These are phyloP conservation scores for Oenanthe sinensis DNA, from an alignment of 129 eudicot species.

Conservation along the genomic window DNA sequence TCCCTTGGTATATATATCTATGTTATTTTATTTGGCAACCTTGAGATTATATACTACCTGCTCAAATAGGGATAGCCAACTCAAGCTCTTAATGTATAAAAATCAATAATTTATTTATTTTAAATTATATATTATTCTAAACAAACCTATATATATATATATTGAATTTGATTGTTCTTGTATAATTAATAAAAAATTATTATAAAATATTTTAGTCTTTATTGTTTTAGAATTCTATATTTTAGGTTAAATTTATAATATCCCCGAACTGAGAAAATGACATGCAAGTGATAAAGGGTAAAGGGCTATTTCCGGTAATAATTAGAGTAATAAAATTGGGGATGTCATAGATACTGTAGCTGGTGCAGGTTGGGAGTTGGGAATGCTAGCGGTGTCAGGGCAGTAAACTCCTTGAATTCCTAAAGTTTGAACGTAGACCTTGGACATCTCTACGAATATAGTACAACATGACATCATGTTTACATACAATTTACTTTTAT, in stretches of 20 bases:
- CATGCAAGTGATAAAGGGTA: slow-evolving; percentile 3
- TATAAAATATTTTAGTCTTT: no score
- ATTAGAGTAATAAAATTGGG: neutral
- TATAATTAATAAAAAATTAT: no score
- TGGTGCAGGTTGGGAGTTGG: neutral
- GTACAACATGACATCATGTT: neutral
- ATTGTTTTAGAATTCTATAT: no score
- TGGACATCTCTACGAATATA: neutral
- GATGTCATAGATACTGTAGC: neutral
- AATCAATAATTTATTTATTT: no score
- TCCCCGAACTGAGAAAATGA: neutral
- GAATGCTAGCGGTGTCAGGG: slow-evolving; percentile 19
- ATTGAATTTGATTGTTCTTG: no score
- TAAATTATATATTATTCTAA: no score
- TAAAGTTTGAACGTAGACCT: slow-evolving; percentile 24
- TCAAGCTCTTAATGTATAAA: no score
- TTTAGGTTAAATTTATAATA: neutral
- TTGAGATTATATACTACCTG: neutral
- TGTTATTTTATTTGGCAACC: neutral
- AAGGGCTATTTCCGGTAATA: neutral
- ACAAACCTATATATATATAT: no score
- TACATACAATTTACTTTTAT: neutral
- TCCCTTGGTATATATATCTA: no score
- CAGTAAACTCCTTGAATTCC: neutral
- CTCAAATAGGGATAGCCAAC: no score